phyloP scores from a whole-genome alignment of 345 rosid genomes.

The Populus tremula region DNA sequence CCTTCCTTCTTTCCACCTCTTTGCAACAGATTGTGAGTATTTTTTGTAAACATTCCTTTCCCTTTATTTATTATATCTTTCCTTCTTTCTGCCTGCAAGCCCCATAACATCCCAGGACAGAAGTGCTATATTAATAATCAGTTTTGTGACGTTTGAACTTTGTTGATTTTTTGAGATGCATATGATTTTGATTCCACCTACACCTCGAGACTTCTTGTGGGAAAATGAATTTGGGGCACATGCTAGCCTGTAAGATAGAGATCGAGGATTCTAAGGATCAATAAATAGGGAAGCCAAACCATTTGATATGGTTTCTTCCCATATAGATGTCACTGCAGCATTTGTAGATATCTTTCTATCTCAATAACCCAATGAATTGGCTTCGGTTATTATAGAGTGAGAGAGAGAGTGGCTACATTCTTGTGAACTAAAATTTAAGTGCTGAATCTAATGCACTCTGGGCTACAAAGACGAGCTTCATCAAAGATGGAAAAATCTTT shows the following conservation, averaged over 20 bases:
- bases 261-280: not conserved
- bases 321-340: not conserved
- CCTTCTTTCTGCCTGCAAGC: not conserved
- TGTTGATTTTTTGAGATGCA: not conserved
- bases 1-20: slow-evolving; percentile 45
- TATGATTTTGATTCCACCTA: not conserved
- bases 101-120: not conserved
- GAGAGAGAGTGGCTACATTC: not conserved
- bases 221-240: not conserved
- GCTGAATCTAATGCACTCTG: not conserved
- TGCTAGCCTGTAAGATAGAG: not conserved
- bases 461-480: not conserved
- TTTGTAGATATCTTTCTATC: not conserved
- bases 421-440: not conserved
- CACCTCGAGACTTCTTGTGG: not conserved
- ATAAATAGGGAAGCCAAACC: not conserved
- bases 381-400: not conserved
- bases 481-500: not conserved
- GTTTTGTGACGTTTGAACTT: not conserved
- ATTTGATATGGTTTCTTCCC: not conserved
- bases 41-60: not conserved
- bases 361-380: too few relatives aligned
- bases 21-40: slow-evolving; percentile 90
- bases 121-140: not conserved
- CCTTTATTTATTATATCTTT: not conserved